Percentiles rank a stretch among this genome's conserved stretches.
These are phyloP conservation scores for Croton setiger DNA, from an alignment of 441 rosid species.

Conservation along the genomic window DNA sequence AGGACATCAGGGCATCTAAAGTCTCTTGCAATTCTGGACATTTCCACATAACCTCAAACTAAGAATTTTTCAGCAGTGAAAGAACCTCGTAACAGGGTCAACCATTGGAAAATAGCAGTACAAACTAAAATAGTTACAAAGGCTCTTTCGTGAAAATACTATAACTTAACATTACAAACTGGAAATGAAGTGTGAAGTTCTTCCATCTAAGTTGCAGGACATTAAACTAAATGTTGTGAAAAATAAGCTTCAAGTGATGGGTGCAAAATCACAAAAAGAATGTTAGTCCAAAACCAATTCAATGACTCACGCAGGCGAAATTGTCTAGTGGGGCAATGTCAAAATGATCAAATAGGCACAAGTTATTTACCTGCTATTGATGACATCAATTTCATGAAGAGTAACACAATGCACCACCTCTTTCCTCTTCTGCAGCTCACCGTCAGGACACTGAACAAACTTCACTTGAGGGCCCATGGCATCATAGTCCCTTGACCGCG, in stretches of 20 bases:
- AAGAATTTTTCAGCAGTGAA: background rate
- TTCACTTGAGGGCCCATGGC: slow-evolving; percentile 94
- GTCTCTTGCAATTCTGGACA: background rate
- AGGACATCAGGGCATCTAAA: background rate
- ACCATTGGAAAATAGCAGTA: background rate
- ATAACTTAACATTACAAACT: background rate
- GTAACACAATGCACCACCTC: slow-evolving; percentile 97
- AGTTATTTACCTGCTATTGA: slow-evolving; percentile 73
- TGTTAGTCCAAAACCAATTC: background rate
- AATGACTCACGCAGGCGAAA: background rate
- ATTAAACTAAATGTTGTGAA: background rate
- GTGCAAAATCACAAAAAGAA: background rate
- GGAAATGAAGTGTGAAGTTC: background rate
- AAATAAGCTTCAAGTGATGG: background rate
- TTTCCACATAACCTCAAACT: background rate
- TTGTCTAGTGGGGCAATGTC: too few relatives aligned
- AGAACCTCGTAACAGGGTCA: background rate
- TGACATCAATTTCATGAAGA: slow-evolving; percentile 95
- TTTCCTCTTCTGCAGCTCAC: slow-evolving; percentile 93
- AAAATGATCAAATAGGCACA: background rate
- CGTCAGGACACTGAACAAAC: slow-evolving; percentile 96
- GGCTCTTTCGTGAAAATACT: background rate
- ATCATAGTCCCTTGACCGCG: slow-evolving; percentile 90
- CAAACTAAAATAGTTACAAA: background rate
- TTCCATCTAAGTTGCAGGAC: background rate